Conservation (phyloP, 768 basidiomycete species). For the Hysterangium stoloniferum region DNA sequence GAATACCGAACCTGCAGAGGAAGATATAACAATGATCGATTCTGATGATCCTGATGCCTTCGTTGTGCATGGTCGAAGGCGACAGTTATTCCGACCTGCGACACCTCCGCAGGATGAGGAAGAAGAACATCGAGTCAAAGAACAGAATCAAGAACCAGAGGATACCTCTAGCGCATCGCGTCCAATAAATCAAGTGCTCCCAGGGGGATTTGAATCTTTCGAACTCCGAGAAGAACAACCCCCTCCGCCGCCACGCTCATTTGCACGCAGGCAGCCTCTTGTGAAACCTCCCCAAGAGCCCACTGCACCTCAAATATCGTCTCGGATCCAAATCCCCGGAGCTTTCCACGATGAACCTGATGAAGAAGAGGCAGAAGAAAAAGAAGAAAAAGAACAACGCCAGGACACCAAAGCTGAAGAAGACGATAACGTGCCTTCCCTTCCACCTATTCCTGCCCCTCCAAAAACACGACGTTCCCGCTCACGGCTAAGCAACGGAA, state of each 20-base stretch:
- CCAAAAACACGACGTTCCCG: background rate
- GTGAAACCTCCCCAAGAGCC: background rate
- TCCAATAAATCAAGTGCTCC: background rate
- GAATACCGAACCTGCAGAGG: too few species aligned
- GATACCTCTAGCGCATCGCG: background rate
- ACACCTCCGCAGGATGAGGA: background rate
- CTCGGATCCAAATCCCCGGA: background rate
- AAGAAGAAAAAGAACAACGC: too few species aligned
- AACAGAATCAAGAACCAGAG: background rate
- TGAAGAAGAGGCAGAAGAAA: background rate
- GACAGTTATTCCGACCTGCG: background rate
- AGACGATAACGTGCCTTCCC: conserved; percentile 1
- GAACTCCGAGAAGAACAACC: background rate
- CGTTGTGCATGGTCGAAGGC: conserved; percentile 1
- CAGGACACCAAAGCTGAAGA: too few species aligned
- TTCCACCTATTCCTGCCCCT: background rate
- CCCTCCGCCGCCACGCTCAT: background rate
- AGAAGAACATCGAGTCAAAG: background rate
- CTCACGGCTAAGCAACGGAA: background rate
- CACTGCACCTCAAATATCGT: background rate
- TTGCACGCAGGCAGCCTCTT: background rate
- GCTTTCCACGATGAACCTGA: background rate
- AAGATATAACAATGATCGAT: conserved; percentile 1
- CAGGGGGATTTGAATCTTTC: background rate
- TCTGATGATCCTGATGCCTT: conserved; percentile 11